phyloP scores from a whole-genome alignment of 768 basidiomycete species.

The Boletus eberwhitei region DNA sequence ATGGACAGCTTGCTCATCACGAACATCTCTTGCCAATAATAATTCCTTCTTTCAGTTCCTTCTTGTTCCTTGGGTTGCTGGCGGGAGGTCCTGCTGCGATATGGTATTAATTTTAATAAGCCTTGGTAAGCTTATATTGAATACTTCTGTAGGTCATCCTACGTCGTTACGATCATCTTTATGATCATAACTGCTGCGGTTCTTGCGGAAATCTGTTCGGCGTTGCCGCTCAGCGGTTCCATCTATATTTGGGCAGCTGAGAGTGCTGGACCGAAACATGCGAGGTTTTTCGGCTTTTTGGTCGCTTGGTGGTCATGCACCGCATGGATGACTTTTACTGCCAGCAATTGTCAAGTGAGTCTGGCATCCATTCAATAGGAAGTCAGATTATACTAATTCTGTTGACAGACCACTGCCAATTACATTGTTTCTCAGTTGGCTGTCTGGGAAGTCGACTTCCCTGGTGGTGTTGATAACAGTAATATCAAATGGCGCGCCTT shows the following conservation, averaged over 20 bases:
- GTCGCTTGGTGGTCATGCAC: constrained; percentile 94
- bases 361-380: background rate
- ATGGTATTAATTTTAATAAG: constrained; percentile 45
- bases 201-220: constrained; percentile 88
- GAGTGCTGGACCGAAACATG: constrained; percentile 84
- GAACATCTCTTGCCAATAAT: constrained; percentile 1
- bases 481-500: constrained; percentile 86
- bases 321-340: constrained; percentile 95
- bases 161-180: constrained; percentile 76
- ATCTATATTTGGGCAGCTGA: constrained; percentile 96
- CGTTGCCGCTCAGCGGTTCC: constrained; percentile 81
- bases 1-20: constrained; percentile 5
- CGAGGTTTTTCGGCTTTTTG: constrained; percentile 81
- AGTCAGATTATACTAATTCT: background rate
- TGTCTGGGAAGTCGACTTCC: constrained; percentile 79
- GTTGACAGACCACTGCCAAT: constrained; percentile 73
- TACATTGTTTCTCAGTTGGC: constrained; percentile 82
- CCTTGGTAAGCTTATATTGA: constrained; percentile 11
- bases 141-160: constrained; percentile 66
- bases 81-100: constrained; percentile 87
- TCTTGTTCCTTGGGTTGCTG: constrained; percentile 74
- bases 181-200: constrained; percentile 87
- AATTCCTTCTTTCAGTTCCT: constrained; percentile 45
- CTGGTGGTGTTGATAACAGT: constrained; percentile 65
- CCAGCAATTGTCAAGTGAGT: constrained; percentile 80